Evolutionary conservation across 208 protist genomes (phyloP).

Genomic region (Spongospora subterranea): DNA sequence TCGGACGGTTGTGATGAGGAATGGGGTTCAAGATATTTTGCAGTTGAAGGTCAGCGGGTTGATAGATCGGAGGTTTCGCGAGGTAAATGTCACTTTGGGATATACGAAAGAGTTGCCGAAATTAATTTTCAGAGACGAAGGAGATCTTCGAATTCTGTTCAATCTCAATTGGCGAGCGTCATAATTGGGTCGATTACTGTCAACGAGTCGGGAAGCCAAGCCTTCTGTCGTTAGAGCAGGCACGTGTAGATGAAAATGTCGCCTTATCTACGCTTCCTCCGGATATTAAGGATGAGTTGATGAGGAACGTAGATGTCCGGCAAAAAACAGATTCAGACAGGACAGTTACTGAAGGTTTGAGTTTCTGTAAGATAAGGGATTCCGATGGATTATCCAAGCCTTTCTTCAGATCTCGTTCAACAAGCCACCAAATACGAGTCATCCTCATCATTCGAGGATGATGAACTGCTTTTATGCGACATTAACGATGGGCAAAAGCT

Average conservation of each 20-base stretch:
- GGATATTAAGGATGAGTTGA: conserved; percentile 30
- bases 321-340: no score
- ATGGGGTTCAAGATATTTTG: neutral
- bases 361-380: no score
- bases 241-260: neutral
- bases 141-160: neutral
- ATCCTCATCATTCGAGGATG: neutral
- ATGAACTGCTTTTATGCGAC: neutral
- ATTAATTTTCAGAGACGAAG: no score
- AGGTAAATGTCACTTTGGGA: no score
- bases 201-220: neutral
- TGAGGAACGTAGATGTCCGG: neutral
- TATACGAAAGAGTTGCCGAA: neutral
- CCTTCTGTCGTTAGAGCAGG: neutral
- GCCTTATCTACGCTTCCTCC: neutral
- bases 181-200: neutral
- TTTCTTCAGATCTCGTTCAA: no score
- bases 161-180: conserved; percentile 19
- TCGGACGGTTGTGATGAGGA: no score
- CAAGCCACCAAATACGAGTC: neutral
- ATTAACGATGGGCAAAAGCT: neutral
- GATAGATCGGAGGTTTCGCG: no score
- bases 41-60: neutral
- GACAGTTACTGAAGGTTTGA: no score
- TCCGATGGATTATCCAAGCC: no score